Conservation (phyloP, 2,329 filamentous ascomycete genomes). For the Huntiella savannae region DNA sequence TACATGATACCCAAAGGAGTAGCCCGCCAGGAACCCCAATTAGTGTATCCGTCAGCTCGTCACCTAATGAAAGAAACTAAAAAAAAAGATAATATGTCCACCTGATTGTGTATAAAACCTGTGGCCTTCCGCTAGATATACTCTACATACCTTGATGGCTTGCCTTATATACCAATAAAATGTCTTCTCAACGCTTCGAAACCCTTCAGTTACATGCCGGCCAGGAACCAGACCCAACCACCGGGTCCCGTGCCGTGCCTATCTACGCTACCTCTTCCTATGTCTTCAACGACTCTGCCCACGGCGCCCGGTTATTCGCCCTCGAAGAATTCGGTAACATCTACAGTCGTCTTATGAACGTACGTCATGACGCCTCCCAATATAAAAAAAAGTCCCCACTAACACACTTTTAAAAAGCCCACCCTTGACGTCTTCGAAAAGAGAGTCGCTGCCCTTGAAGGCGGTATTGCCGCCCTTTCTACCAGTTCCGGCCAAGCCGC, state of each 20-base stretch:
- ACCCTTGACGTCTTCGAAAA: constrained; percentile 95
- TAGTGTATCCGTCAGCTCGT: too few relatives aligned
- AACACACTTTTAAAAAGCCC: constrained; percentile 32
- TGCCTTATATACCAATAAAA: constrained; percentile 5
- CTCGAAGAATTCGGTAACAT: constrained; percentile 97
- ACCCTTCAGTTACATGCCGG: constrained; percentile 75
- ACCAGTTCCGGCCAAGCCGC: constrained; percentile 75
- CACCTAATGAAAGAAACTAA: too few relatives aligned
- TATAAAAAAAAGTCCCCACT: background rate
- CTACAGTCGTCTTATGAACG: constrained; percentile 93
- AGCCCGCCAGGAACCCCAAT: background rate
- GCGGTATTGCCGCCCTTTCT: constrained; percentile 70
- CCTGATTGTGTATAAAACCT: too few relatives aligned
- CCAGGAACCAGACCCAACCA: constrained; percentile 59
- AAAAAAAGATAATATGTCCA: too few relatives aligned
- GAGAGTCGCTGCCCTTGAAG: constrained; percentile 85
- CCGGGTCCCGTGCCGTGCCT: constrained; percentile 77
- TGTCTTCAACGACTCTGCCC: constrained; percentile 88
- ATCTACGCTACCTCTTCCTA: constrained; percentile 94
- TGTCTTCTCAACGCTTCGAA: constrained; percentile 48
- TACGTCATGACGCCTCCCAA: constrained; percentile 21
- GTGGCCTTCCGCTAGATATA: too few relatives aligned
- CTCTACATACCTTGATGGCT: background rate
- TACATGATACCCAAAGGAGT: constrained; percentile 6
- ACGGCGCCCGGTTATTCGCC: constrained; percentile 84